Base-by-base conservation (phyloP, 495 filamentous ascomycete genomes). In the Penicillium pancosmium region DNA sequence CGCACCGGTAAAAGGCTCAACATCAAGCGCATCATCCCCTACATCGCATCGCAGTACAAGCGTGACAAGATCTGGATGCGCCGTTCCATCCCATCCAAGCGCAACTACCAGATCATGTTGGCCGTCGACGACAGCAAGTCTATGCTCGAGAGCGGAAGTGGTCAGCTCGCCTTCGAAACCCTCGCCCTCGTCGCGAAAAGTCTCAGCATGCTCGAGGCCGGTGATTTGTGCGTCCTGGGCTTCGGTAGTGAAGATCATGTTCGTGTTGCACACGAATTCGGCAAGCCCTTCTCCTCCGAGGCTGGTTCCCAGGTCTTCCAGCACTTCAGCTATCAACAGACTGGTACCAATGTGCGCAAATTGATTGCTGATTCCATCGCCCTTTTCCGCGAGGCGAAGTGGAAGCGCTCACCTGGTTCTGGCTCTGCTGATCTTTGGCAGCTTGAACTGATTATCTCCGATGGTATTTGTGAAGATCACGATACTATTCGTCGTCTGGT, bases 41-140 rank as follows among this genome's bases (percentile, higher is more conserved):
- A 98, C 77, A 98, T 99, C 62, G 95, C 95, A 4, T 95, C 91
- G 3, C 84, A 88, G 60, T 99, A 96, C 83, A 97, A 96, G 82
- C 90, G 93, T 58, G 95, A 99, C 82, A 98, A 98, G 78, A 99
- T 99, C 75, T 99, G 95, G 95, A 95, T 98, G 90, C 87, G 95
- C 10, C 86, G 95, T 50, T 88, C 86, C 12, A 87, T 93, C 52
- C 95, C 95, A 3, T 91, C 86, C 50, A 97, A 97, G 72, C 89
- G 95, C 19, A 87, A 88, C 60, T 98, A 98, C 73, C 95, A 99
- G 71, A 92, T 99, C 73, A 85, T 98, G 80, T 88, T 99, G 43
- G 93, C 95, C 35, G 91, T 99, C 35, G 95, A 99, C 73, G 95
- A 99, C 76, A 92, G 88, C 65, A 91, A 88, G 66, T 91, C 86